These are phyloP conservation scores for Biscogniauxia sp. DNA, from an alignment of 2,329 filamentous ascomycete genomes.

Conservation along the genomic window DNA sequence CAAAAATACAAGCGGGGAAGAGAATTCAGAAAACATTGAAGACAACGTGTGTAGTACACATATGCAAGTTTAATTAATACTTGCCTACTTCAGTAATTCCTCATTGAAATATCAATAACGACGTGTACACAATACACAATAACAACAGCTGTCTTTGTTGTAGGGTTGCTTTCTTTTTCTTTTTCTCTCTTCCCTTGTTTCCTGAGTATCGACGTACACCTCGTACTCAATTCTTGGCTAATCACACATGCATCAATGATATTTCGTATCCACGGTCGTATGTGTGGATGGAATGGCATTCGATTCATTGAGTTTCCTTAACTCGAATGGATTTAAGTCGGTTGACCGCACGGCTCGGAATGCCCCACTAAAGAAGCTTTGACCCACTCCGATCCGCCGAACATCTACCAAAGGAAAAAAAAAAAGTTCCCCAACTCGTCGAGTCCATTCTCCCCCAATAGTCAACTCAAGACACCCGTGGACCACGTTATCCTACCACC, in stretches of 20 bases:
- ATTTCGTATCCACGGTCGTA: neutral
- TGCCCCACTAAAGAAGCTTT: neutral
- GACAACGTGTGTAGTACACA: neutral
- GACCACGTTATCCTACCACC: conserved; percentile 5
- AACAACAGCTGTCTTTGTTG: neutral
- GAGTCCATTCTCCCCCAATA: neutral
- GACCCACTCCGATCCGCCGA: neutral
- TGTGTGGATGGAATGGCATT: neutral
- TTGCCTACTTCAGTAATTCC: neutral
- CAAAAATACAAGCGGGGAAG: too few relatives aligned
- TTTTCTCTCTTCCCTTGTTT: neutral
- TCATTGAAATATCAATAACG: neutral
- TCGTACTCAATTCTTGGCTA: neutral
- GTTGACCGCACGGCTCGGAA: neutral
- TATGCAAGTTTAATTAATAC: neutral
- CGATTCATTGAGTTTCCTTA: neutral
- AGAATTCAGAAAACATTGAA: neutral
- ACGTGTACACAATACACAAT: too few relatives aligned
- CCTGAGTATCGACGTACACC: neutral
- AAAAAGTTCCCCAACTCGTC: conserved; percentile 14
- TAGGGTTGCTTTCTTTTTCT: neutral
- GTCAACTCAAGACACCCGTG: neutral
- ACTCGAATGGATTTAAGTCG: too few relatives aligned
- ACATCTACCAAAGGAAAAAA: neutral
- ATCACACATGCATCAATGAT: neutral